Conservation (phyloP, 2,329 filamentous ascomycete species). For the Penicillium sp. region DNA sequence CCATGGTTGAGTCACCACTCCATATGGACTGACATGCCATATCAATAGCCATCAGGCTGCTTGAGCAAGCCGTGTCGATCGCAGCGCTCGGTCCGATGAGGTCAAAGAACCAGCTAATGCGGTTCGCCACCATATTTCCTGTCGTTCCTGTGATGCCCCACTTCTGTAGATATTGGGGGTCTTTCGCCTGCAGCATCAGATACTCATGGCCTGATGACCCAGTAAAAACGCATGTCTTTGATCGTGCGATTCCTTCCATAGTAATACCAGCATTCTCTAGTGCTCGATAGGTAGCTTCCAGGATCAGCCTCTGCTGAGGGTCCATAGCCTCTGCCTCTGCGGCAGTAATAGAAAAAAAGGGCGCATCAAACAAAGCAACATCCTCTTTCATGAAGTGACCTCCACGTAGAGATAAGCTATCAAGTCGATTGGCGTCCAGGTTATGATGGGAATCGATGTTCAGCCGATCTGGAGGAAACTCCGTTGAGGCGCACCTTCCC, state of each 20-base stretch:
- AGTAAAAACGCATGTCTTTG: conserved; percentile 36
- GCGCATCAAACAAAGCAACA: conserved; percentile 30
- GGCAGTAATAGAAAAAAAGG: conserved; percentile 33
- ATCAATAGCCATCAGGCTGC: conserved; percentile 27
- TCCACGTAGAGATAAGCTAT: conserved; percentile 11
- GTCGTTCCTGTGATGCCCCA: conserved; percentile 30
- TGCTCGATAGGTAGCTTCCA: conserved; percentile 32
- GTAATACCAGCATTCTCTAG: conserved; percentile 30
- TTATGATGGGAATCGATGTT: conserved; percentile 28
- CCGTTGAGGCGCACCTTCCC: conserved; percentile 18
- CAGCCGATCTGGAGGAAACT: conserved; percentile 27
- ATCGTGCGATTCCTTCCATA: conserved; percentile 30
- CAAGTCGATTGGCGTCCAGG: conserved; percentile 17
- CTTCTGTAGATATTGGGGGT: conserved; percentile 19
- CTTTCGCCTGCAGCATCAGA: conserved; percentile 19
- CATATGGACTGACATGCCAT: conserved; percentile 18
- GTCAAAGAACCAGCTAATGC: conserved; percentile 31
- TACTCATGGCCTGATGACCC: conserved; percentile 36
- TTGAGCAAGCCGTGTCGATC: conserved; percentile 33
- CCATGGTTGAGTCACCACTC: conserved; percentile 6
- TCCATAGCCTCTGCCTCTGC: conserved; percentile 32
- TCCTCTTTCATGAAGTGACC: conserved; percentile 29
- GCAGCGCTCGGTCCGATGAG: conserved; percentile 31
- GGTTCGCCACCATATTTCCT: conserved; percentile 33
- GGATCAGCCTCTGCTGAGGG: conserved; percentile 33